A percentile compares a stretch with the other conserved stretches of the same genome.
These are phyloP conservation scores for Buddleja alternifolia DNA, from an alignment of 257 asterid genomes.

Conservation along the genomic window DNA sequence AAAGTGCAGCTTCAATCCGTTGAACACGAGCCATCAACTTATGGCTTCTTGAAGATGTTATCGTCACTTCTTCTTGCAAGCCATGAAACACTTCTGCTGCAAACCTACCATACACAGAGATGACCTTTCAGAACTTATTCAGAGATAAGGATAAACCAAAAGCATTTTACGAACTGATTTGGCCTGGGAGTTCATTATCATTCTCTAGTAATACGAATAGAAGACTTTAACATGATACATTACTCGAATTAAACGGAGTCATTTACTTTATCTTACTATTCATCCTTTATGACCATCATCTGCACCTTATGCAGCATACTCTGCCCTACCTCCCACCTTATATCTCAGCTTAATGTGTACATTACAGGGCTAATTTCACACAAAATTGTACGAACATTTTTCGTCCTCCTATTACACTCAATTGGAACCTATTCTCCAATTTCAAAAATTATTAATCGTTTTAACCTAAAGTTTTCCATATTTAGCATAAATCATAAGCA, in stretches of 20 bases:
- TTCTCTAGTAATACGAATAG: background rate
- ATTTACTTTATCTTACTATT: too few relatives aligned
- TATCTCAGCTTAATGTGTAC: background rate
- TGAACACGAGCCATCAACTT: conserved; percentile 78
- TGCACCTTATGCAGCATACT: background rate
- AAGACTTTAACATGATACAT: background rate
- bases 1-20: conserved; percentile 78
- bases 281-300: background rate
- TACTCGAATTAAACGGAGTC: background rate
- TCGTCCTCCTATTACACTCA: conserved; percentile 15
- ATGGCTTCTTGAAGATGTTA: conserved; percentile 84
- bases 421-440: conserved; percentile 4
- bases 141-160: background rate
- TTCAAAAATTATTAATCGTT: conserved; percentile 19
- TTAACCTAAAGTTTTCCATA: conserved; percentile 2
- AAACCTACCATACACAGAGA: conserved; percentile 64
- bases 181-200: background rate
- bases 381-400: background rate
- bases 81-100: conserved; percentile 98
- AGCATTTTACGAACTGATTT: background rate
- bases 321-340: background rate
- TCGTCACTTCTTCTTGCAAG: conserved; percentile 83
- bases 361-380: conserved; percentile 13
- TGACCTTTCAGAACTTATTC: conserved; percentile 31
- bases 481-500: conserved; percentile 17